These are phyloP conservation scores for Malus asiatica DNA, from an alignment of 306 rosid species.

Conservation along the genomic window DNA sequence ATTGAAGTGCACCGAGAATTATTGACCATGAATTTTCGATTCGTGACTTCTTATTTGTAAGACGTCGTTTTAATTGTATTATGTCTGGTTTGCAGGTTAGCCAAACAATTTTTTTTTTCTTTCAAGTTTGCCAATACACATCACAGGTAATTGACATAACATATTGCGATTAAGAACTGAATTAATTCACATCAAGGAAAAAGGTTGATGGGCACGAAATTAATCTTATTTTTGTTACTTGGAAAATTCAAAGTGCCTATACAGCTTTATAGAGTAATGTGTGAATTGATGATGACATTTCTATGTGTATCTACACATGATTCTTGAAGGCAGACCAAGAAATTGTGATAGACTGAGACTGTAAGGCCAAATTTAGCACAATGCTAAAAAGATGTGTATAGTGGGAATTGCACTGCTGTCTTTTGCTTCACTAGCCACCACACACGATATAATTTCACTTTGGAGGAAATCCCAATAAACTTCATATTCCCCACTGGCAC, in stretches of 20 bases:
- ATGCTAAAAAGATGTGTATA: not conserved
- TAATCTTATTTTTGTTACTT: not conserved
- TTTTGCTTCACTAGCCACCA: not conserved
- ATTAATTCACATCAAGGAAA: too few relatives aligned
- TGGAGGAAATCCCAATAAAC: not conserved
- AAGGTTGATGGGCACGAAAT: not conserved
- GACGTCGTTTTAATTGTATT: too few relatives aligned
- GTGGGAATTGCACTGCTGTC: not conserved
- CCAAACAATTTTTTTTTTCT: not conserved
- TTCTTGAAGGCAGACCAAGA: not conserved
- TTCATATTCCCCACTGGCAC: slow-evolving; percentile 1
- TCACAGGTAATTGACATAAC: not conserved
- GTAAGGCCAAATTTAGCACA: not conserved
- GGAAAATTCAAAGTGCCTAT: not conserved
- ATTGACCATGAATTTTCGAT: too few relatives aligned
- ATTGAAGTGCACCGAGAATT: too few relatives aligned
- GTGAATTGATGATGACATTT: not conserved
- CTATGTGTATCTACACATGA: not conserved
- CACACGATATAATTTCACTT: not conserved
- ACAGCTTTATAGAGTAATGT: not conserved
- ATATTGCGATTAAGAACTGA: not conserved
- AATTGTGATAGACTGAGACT: not conserved
- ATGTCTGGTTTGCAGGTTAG: not conserved
- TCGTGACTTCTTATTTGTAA: too few relatives aligned
- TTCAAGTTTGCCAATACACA: not conserved